Evolutionary conservation across 1,139 yeast genomes (phyloP).

Genomic region (Blastobotrys niveus): DNA sequence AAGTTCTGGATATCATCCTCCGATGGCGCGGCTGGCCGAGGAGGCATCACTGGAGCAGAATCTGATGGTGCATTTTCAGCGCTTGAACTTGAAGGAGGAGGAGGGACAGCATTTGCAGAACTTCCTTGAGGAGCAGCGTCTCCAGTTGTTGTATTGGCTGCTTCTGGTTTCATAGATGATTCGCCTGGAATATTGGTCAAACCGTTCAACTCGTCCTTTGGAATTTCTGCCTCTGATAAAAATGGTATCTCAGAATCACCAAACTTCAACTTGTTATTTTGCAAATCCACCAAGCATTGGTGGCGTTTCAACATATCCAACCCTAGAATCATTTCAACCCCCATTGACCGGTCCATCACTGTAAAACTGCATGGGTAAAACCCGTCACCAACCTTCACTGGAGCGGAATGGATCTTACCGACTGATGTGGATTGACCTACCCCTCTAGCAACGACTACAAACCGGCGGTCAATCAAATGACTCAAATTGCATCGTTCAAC

Average conservation of each 20-base stretch:
- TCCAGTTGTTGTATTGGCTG: slow-evolving; percentile 12
- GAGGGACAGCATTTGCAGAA: no score
- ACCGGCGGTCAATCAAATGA: slow-evolving; percentile 74
- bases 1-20: slow-evolving; percentile 51
- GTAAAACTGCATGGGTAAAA: slow-evolving; percentile 75
- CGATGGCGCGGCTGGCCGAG: slow-evolving; percentile 27
- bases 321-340: slow-evolving; percentile 45
- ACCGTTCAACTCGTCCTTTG: slow-evolving; percentile 30
- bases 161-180: background rate
- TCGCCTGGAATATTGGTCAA: background rate
- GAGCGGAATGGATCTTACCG: slow-evolving; percentile 88
- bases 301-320: slow-evolving; percentile 83
- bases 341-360: slow-evolving; percentile 59
- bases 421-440: slow-evolving; percentile 77
- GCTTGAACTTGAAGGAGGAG: background rate
- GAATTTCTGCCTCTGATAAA: slow-evolving; percentile 67
- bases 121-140: slow-evolving; percentile 10
- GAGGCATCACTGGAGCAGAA: no score
- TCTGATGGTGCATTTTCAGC: no score
- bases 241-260: slow-evolving; percentile 70
- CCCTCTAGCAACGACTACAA: slow-evolving; percentile 79
- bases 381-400: slow-evolving; percentile 65
- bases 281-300: slow-evolving; percentile 74
- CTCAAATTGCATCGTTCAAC: slow-evolving; percentile 69
- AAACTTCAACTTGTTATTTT: slow-evolving; percentile 58